phyloP scores from a whole-genome alignment of 495 filamentous ascomycete genomes.

The Paragyromitra xinjiangensis region DNA sequence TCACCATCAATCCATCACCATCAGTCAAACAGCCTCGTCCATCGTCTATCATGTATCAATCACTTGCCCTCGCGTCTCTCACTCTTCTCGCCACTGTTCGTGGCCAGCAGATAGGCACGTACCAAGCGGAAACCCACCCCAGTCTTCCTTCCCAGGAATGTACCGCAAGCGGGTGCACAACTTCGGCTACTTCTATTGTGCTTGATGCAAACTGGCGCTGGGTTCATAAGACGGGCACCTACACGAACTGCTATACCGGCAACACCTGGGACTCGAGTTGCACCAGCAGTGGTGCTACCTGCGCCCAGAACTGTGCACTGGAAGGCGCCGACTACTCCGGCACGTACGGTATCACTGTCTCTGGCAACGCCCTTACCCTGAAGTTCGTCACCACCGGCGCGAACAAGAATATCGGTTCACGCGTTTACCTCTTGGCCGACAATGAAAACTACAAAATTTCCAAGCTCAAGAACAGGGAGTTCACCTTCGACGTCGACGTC shows the following conservation, averaged over 20 bases:
- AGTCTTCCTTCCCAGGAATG: slow-evolving; percentile 68
- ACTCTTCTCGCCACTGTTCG: slow-evolving; percentile 48
- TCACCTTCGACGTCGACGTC: slow-evolving; percentile 75
- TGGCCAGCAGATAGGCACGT: slow-evolving; percentile 56
- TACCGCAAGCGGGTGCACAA: slow-evolving; percentile 64
- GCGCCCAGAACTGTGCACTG: slow-evolving; percentile 69
- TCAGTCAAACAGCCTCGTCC: background rate
- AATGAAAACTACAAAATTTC: slow-evolving; percentile 66
- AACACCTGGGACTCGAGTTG: slow-evolving; percentile 68
- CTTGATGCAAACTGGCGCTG: slow-evolving; percentile 75
- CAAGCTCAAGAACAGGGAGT: slow-evolving; percentile 68
- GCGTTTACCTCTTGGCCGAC: slow-evolving; percentile 68
- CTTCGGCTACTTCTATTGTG: slow-evolving; percentile 65
- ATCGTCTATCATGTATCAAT: background rate
- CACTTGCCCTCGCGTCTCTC: slow-evolving; percentile 15
- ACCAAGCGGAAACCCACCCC: slow-evolving; percentile 65
- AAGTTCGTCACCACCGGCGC: slow-evolving; percentile 64
- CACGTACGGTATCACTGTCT: slow-evolving; percentile 67
- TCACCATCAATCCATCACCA: slow-evolving; percentile 1
- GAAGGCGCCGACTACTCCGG: slow-evolving; percentile 69
- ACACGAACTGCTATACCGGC: slow-evolving; percentile 73
- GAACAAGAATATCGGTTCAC: slow-evolving; percentile 65
- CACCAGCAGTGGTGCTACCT: slow-evolving; percentile 64
- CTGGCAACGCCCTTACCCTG: slow-evolving; percentile 65
- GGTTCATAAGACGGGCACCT: slow-evolving; percentile 65